Percentiles rank a stretch among this genome's conserved stretches.
phyloP scores from a whole-genome alignment of 805 yeast genomes.

The Schizosaccharomyces cryophilus region DNA sequence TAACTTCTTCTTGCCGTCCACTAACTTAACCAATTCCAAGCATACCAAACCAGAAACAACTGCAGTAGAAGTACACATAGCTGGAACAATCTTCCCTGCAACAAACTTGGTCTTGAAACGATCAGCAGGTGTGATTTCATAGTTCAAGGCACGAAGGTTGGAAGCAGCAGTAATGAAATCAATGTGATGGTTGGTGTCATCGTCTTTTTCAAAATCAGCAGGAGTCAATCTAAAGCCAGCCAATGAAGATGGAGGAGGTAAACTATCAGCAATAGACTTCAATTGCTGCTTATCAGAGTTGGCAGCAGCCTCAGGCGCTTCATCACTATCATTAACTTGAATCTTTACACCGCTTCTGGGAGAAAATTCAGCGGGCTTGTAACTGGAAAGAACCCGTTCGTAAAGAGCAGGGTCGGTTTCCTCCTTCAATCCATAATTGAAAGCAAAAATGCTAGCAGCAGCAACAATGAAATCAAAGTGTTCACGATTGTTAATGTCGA shows the following conservation, averaged over 20 bases:
- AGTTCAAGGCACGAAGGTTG: slow-evolving; percentile 75
- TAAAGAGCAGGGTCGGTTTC: slow-evolving; percentile 32
- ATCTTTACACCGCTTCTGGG: slow-evolving; percentile 60
- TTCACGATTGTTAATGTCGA: slow-evolving; percentile 50
- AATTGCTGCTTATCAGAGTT: slow-evolving; percentile 36
- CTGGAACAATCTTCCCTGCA: slow-evolving; percentile 96
- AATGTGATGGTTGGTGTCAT: slow-evolving; percentile 86
- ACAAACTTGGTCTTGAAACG: slow-evolving; percentile 78
- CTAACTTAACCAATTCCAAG: slow-evolving; percentile 75
- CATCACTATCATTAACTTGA: slow-evolving; percentile 79
- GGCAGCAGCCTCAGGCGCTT: slow-evolving; percentile 24
- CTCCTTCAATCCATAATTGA: slow-evolving; percentile 69
- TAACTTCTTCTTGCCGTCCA: slow-evolving; percentile 37
- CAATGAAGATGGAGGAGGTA: slow-evolving; percentile 71
- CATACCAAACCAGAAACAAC: slow-evolving; percentile 86
- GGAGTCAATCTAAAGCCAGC: slow-evolving; percentile 72
- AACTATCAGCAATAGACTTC: slow-evolving; percentile 40
- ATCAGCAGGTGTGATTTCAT: slow-evolving; percentile 34
- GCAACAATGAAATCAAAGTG: slow-evolving; percentile 67
- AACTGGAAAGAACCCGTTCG: slow-evolving; percentile 24
- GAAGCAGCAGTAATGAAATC: slow-evolving; percentile 92
- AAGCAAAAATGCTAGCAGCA: slow-evolving; percentile 80
- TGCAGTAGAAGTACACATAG: slow-evolving; percentile 98
- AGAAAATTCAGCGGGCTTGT: slow-evolving; percentile 35
- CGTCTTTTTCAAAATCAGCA: slow-evolving; percentile 95